Base-by-base conservation (phyloP, 2,329 filamentous ascomycete species). In the Cladosporium sp. region DNA sequence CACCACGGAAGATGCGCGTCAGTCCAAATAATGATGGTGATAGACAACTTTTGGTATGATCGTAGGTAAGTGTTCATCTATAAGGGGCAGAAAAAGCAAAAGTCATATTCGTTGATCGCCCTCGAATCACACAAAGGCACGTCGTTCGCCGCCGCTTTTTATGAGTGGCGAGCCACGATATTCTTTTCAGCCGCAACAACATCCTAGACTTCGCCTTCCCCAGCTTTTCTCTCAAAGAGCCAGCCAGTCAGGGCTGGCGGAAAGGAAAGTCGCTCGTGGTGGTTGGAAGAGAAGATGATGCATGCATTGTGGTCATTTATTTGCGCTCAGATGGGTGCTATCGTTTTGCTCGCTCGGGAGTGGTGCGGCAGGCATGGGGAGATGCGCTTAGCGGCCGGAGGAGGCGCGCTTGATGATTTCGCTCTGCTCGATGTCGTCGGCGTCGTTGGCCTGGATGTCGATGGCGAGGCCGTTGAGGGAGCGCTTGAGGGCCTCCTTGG, bases 401-500 rank as follows among this genome's bases (percentile, higher is more conserved):
- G 31, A 44, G 40, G 59, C 81, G 67, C 79, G 77, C 69, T 71
- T 72, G 79, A 92, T 81, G 77, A 94, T 84, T 75, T 83, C 85
- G 70, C 91, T 87, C 80, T 88, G 89, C 82, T 93, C 91, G 76
- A 95, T 91, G 79, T 94, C 91, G 79, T 92, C 90, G 72, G 63
- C 65, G 55, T 68, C 67, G 61, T 66, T 68, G 37, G 65, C 65
- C 31, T 66, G 65, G 67, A 69, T 49, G 55, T 67, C 68, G 35
- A 62, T 40, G 53, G 65, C 65, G 26, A 69, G 63, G 44, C 65
- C 66, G 64, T 65, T 65, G 62, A 69, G 86, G 60, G 90, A 80
- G 79, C 89, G 89, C 86, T 93, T 94, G 72, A 95, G 86, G 67
- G 90, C 89, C 75, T 93, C 90, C 84, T 94, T 95, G 80, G 91